phyloP scores from a whole-genome alignment of 768 basidiomycete species.

The Leccinum subgranulosum region DNA sequence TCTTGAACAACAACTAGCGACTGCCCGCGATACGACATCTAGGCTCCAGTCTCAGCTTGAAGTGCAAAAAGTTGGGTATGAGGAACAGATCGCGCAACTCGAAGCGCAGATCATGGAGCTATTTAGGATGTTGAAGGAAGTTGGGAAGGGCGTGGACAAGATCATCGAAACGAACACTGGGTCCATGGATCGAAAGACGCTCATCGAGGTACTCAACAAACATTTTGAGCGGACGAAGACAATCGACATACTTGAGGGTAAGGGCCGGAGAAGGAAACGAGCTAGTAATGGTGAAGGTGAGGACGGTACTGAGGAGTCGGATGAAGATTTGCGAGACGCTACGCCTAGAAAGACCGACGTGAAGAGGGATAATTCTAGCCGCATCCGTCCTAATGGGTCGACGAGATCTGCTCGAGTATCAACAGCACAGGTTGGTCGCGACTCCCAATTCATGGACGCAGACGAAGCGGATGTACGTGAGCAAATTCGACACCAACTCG shows the following conservation, averaged over 20 bases:
- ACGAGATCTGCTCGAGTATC: conserved; percentile 37
- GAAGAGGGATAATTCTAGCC: conserved; percentile 35
- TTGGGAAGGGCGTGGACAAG: conserved; percentile 71
- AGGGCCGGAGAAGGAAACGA: conserved; percentile 33
- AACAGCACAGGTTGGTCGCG: conserved; percentile 46
- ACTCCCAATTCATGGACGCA: conserved; percentile 88
- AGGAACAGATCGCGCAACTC: conserved; percentile 83
- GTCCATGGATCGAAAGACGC: conserved; percentile 72
- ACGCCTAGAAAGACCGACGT: conserved; percentile 57
- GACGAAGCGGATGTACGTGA: conserved; percentile 80
- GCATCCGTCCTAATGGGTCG: conserved; percentile 27
- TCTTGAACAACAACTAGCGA: conserved; percentile 72
- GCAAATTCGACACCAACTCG: conserved; percentile 84
- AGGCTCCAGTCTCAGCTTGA: conserved; percentile 76
- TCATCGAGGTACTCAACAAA: conserved; percentile 77
- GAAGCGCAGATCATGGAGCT: conserved; percentile 92
- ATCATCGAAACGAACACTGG: conserved; percentile 61
- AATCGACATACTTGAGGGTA: conserved; percentile 81
- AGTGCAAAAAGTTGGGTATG: conserved; percentile 73
- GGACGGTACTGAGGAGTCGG: conserved; percentile 37
- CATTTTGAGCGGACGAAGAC: conserved; percentile 83
- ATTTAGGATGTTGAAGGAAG: conserved; percentile 90
- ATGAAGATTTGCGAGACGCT: conserved; percentile 49
- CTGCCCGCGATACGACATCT: conserved; percentile 76
- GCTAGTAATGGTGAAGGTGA: conserved; percentile 32